Evolutionary conservation across 805 yeast genomes (phyloP), one percentile per base, ranked within the genome.

Genomic region (Spathaspora passalidarum): DNA sequence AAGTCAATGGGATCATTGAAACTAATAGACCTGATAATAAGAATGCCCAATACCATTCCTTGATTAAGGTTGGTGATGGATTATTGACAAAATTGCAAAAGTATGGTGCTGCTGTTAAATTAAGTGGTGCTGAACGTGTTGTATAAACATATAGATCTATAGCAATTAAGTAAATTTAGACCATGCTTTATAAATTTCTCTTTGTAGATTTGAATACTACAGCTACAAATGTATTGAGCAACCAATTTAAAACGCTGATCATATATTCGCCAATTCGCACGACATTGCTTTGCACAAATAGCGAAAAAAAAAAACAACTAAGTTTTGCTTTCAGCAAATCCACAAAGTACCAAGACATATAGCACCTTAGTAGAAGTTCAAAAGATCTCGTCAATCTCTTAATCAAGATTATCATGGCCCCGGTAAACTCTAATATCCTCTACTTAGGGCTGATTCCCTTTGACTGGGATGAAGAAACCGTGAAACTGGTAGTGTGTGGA

Each of bases 21-120:
- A 94, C 99, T 14, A 94, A 90, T 67, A 79, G 98, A 55, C 97
- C 97, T 1, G 99, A 94, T 65, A 90, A 86, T 70, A 94, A 94
- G 69, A 92, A 94, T 62, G 86, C 88, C 46, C 98, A 92, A 69
- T 94, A 91, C 66, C 96, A 90, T 62, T 66, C 75, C 51, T 77
- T 94, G 59, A 83, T 94, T 58, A 90, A 88, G 66, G 95, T 86
- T 62, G 98, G 99, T 51, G 99, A 94, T 61, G 81, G 84, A 2
- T 75, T 94, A 57, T 80, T 94, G 63, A 92, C 99, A 14, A 94
- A 92, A 66, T 77, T 94, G 61, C 99, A 94, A 66, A 94, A 91
- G 66, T 94, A 92, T 57, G 96, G 96, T 40, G 97, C 98, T 38
- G 97, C 97, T 18, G 98, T 94, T 42, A 87, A 95, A 65, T 78